phyloP scores from a whole-genome alignment of 805 yeast genomes.

The Candida loeiensis region DNA sequence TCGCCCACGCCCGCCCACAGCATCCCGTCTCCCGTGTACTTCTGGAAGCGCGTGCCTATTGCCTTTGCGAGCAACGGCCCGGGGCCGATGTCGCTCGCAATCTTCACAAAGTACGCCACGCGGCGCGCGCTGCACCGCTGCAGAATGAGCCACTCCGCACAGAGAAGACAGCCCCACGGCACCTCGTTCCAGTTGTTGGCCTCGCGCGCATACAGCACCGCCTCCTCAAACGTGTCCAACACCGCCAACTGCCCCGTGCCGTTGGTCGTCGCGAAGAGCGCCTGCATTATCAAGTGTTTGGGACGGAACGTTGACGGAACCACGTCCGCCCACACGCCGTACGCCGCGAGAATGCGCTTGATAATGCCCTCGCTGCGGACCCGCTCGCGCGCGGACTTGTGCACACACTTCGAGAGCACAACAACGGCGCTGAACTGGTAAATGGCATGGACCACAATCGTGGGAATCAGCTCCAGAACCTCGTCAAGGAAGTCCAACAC shows the following conservation, averaged over 20 bases:
- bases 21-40: constrained; percentile 19
- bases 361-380: constrained; percentile 20
- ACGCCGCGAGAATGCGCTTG: constrained; percentile 18
- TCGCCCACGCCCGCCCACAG: constrained; percentile 29
- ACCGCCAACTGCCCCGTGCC: constrained; percentile 31
- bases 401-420: constrained; percentile 12
- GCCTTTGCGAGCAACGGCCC: constrained; percentile 19
- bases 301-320: constrained; percentile 38
- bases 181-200: constrained; percentile 33
- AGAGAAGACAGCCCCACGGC: constrained; percentile 39
- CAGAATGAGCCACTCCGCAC: constrained; percentile 38
- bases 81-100: constrained; percentile 26
- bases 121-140: constrained; percentile 26
- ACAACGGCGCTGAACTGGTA: constrained; percentile 15
- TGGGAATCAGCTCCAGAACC: constrained; percentile 2
- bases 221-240: constrained; percentile 44
- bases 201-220: constrained; percentile 37
- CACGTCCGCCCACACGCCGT: constrained; percentile 32
- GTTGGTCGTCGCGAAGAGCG: constrained; percentile 16
- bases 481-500: constrained; percentile 6
- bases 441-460: constrained; percentile 4
- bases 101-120: constrained; percentile 32
- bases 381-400: constrained; percentile 17
- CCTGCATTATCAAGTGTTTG: constrained; percentile 34
- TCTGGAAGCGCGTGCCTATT: constrained; percentile 27